Evolutionary conservation across 2,329 filamentous ascomycete species (phyloP), one percentile per base, ranked within the genome.

Genomic region (Claviceps sp.): DNA sequence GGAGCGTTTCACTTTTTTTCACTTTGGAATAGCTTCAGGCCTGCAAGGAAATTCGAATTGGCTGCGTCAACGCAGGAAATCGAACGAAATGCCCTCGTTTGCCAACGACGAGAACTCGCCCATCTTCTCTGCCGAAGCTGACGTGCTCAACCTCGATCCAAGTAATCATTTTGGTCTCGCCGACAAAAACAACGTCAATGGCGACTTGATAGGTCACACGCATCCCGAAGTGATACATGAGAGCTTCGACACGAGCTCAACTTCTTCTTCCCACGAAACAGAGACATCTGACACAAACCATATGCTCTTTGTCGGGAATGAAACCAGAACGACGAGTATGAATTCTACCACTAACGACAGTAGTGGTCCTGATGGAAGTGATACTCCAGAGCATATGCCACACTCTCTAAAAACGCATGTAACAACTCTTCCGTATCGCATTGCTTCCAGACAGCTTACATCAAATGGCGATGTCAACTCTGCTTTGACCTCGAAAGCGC

Each of bases 301-400:
- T 45, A 63, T 65, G 57, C 70, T 66, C 58, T 63, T 69, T 64
- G 69, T 72, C 68, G 73, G 69, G 57, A 66, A 64, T 61, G 59
- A 58, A 48, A 69, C 68, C 54, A 63, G 64, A 46, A 66, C 68
- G 5, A 75, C 78, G 61, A 82, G 75, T 67, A 77, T 82, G 68
- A 78, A 72, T 65, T 75, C 78, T 39, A 61, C 79, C 61, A 74
- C 76, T 58, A 82, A 83, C 62, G 78, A 75, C 57, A 73, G 71
- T 58, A 69, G 72, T 52, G 61, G 62, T 55, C 64, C 65, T 52
- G 62, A 60, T 54, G 60, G 61, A n/a, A 50, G 55, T 42, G 59
- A 58, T 52, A 55, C 54, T 60, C 66, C 52, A 49, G 62, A 64
- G 60, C 57, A 50, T 51, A 58, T 45, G 40, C 53, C 49, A 54